Evolutionary conservation across 1,284 basidiomycete species (phyloP), one percentile per base, ranked within the genome.

Genomic region (Marasmius fiardii): DNA sequence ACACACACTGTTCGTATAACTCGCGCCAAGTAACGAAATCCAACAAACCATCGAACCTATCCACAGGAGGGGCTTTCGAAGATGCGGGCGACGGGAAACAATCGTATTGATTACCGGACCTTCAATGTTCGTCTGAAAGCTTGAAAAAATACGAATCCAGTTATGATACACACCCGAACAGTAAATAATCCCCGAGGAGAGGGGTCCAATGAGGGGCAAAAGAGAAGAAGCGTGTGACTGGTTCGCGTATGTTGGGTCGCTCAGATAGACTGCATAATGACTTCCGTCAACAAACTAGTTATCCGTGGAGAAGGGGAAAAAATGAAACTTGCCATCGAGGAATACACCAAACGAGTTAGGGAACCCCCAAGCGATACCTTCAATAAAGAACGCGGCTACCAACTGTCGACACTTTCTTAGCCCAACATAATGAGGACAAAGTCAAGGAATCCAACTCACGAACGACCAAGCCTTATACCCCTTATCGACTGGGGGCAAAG

Each of bases 141-240:
- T 37, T n/a, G 12, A 2, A 37, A 37, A n/a, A 37, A 12, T 37
- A n/a, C 12, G 12, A 45, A 24, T 45, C 18, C 14, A 24, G 23
- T 20, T 12, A 20, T 45, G n/a, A n/a, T n/a, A n/a, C n/a, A n/a
- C n/a, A 45, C 18, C 23, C 2, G 34, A 37, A 33, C 33, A 48
- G 33, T 58, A 58, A 21, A 58, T 58, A 12, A 58, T 58, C n/a
- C 57, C 57, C 43, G 57, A 35, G 4, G 41, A n/a, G 4, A 50
- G 23, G 20, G 57, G 57, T 3, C 57, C 57, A 35, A 58, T 58
- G 12, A 58, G 16, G 4, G 57, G 57, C 34, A 58, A 43, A n/a
- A 58, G 24, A 14, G n/a, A 47, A 2, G 33, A 43, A n/a, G 57
- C 34, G 12, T 58, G 55, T 16, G 43, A 33, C 23, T 58, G 57